Evolutionary conservation across 2,329 filamentous ascomycete genomes (phyloP), one percentile per base, ranked within the genome.

Genomic region (Phoma herbarum): DNA sequence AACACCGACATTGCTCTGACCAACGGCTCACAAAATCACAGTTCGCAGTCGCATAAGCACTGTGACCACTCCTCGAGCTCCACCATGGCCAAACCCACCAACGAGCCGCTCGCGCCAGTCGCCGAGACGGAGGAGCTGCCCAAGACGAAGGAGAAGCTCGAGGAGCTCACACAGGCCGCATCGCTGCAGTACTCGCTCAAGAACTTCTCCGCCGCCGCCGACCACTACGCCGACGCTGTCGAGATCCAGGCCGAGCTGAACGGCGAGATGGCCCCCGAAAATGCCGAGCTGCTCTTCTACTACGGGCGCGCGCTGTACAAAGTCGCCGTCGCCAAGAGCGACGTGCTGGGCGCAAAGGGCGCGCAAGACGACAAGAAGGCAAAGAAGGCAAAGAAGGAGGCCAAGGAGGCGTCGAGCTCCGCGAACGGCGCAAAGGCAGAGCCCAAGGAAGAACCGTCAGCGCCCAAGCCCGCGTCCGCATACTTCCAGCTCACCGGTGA

Each of bases 251-350:
- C 91, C 57, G 87, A 92, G 76, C 83, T 97, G 76, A 95, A 97
- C 76, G 95, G 94, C 77, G 95, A 98, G 79, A 91, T 96, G 84
- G 88, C 88, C 16, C 88, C 91, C 4, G 89, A 92, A 57, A 99
- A 99, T 70, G 94, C 93, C 49, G 94, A 98, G 75, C 86, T 99
- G 45, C 86, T 98, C 20, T 99, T 96, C 78, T 86, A 93, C 64
- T 99, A 99, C 78, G 95, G 95, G 14, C 91, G 94, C 74, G 92
- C 92, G 56, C 82, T 99, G 20, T 98, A 96, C 84, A 93, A 93
- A 77, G 90, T 98, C 60, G 95, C 93, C 28, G 91, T 98, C 76
- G 89, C 88, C 76, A 97, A 96, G 78, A 97, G 93, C 74, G 93
- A 98, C 73, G 93, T 99, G 23, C 84, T 99, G 33, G 95, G 95